Evolutionary conservation across 768 basidiomycete species (phyloP), one percentile per base, ranked within the genome.

Genomic region (Leccinum sublutescens): DNA sequence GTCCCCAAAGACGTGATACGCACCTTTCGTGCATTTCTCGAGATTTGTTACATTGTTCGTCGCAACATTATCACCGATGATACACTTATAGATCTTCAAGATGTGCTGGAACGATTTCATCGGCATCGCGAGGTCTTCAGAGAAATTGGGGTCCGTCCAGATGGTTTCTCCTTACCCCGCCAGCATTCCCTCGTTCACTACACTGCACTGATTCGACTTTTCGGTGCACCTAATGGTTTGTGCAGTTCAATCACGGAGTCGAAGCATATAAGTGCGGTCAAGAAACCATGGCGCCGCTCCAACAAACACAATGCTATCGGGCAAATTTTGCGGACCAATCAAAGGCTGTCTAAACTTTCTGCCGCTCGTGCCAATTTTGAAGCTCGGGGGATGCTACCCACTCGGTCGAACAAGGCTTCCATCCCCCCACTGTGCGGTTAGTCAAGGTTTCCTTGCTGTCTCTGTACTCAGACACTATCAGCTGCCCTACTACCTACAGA

Each of bases 171-270:
- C 2, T 11, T 51, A 2, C 50, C 31, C 19, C 9, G n/a, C 33
- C 50, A 31, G 15, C 31, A 51, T 19, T 17, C 50, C 0, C 50
- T 51, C 3, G 10, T 51, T 7, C 50, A 51, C n/a, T 77, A 75
- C 38, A 4, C 4, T 0, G 11, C 17, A 1, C 36, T 64, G 0
- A 73, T 75, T 34, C 49, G 21, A 5, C 27, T 63, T 3, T 77
- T 75, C 58, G 71, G 71, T 19, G 64, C 71, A 5, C 75, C 71
- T 3, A 75, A 75, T 52, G 74, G 76, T 2, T 65, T 76, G 2
- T 75, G 74, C 50, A 70, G 69, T 0, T 76, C 74, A 5, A 76
- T 76, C 17, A 76, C 71, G 0, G 75, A 77, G 49, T 71, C 68
- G 1, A 71, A 71, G 51, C 74, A 74, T 40, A 75, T 75, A 52